Evolutionary conservation across 768 basidiomycete species (phyloP).

Genomic region (Boletus fagicola): DNA sequence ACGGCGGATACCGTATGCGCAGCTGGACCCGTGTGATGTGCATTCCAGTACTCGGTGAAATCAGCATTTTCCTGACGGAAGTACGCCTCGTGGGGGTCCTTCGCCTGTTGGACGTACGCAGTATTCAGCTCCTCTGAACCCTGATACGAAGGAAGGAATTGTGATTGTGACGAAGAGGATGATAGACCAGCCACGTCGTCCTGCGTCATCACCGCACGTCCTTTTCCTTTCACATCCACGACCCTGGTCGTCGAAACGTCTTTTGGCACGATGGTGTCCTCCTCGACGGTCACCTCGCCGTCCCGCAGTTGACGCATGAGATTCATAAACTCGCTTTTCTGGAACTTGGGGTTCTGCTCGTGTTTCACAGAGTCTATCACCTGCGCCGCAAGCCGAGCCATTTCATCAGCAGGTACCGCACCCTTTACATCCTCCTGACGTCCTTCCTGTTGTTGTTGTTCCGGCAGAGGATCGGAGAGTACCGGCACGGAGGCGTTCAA

Average conservation of each 20-base stretch:
- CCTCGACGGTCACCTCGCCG: conserved; percentile 72
- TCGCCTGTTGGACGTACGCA: conserved; percentile 21
- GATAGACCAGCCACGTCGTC: conserved; percentile 5
- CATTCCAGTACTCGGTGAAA: conserved; percentile 60
- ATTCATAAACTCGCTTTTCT: conserved; percentile 78
- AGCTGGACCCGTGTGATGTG: conserved; percentile 33
- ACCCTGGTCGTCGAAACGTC: conserved; percentile 22
- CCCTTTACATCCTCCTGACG: conserved; percentile 22
- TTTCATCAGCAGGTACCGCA: conserved; percentile 50
- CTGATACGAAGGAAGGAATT: conserved; percentile 15
- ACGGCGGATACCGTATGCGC: conserved; percentile 16
- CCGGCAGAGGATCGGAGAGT: conserved; percentile 2
- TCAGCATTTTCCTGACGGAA: conserved; percentile 69
- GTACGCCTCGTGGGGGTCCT: conserved; percentile 61
- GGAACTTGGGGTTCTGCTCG: conserved; percentile 81
- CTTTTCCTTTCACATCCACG: conserved; percentile 64
- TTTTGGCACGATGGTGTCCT: conserved; percentile 70
- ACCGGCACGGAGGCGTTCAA: conserved; percentile 25
- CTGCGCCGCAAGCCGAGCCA: conserved; percentile 76
- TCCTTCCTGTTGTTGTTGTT: conserved; percentile 18
- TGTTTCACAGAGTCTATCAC: conserved; percentile 73
- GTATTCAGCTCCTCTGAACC: conserved; percentile 18
- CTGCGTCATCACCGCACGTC: conserved; percentile 39
- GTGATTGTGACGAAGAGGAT: conserved; percentile 9
- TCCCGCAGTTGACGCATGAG: conserved; percentile 86